phyloP scores from a whole-genome alignment of 2,329 filamentous ascomycete genomes.

The Ceratocystis colombiana region DNA sequence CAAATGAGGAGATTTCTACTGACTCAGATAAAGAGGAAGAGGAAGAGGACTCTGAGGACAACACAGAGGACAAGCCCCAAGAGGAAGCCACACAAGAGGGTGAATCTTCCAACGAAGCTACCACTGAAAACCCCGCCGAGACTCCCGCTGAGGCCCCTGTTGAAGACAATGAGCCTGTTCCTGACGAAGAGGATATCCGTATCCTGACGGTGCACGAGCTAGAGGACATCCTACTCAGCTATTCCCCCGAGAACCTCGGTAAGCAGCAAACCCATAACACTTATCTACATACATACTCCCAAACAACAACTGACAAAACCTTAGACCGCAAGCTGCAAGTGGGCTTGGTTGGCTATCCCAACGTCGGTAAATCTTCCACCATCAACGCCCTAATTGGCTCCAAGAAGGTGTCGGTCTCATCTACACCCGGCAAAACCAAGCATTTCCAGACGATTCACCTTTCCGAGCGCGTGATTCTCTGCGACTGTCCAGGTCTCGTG shows the following conservation, averaged over 20 bases:
- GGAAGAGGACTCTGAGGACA: conserved; percentile 20
- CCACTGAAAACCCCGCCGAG: conserved; percentile 7
- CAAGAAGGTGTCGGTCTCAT: conserved; percentile 96
- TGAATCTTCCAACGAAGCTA: conserved; percentile 1
- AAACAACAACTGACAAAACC: conserved; percentile 24
- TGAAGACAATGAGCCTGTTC: conserved; percentile 33
- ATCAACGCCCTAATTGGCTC: conserved; percentile 98
- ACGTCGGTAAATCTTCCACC: conserved; percentile 97
- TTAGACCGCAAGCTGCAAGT: conserved; percentile 64
- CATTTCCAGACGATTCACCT: conserved; percentile 98
- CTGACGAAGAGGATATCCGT: conserved; percentile 51
- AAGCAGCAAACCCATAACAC: conserved; percentile 28
- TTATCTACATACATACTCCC: background rate
- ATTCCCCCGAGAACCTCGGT: conserved; percentile 49
- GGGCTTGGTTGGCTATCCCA: conserved; percentile 92
- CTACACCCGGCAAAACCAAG: conserved; percentile 96
- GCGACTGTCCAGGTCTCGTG: conserved; percentile 96
- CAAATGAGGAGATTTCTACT: conserved; percentile 31
- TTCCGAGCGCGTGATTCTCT: conserved; percentile 77
- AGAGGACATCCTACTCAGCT: conserved; percentile 73
- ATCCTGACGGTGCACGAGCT: conserved; percentile 91
- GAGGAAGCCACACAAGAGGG: conserved; percentile 26
- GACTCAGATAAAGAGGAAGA: conserved; percentile 39
- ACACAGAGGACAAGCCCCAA: conserved; percentile 30
- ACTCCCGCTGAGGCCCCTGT: conserved; percentile 27